These are phyloP conservation scores for Marvania coccoides DNA, from an alignment of 139 green algal species.

Conservation along the genomic window DNA sequence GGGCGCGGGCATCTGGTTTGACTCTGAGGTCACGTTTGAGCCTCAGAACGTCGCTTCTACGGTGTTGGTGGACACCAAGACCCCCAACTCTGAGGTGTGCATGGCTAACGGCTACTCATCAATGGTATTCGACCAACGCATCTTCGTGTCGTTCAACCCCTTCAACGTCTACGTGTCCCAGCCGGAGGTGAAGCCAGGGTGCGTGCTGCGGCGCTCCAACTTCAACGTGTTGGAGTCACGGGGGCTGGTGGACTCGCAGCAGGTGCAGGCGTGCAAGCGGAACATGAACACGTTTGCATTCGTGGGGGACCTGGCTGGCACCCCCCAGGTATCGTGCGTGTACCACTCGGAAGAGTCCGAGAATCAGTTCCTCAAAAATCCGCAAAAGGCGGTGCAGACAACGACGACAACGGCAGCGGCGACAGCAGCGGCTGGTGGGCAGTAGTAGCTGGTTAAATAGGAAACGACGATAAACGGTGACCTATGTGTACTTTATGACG, in stretches of 20 bases:
- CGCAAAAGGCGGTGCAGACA: slow-evolving; percentile 52
- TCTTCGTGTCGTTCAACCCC: slow-evolving; percentile 98
- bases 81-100: slow-evolving; percentile 88
- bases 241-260: slow-evolving; percentile 69
- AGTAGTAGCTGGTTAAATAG: not conserved
- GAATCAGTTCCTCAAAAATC: slow-evolving; percentile 75
- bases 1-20: slow-evolving; percentile 57
- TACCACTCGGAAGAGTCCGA: slow-evolving; percentile 96
- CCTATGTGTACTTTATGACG: no score
- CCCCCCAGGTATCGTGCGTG: slow-evolving; percentile 87
- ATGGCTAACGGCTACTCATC: slow-evolving; percentile 94
- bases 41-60: slow-evolving; percentile 84
- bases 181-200: slow-evolving; percentile 95
- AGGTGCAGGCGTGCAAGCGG: slow-evolving; percentile 83
- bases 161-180: slow-evolving; percentile 97
- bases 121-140: slow-evolving; percentile 98
- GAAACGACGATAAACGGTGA: not conserved
- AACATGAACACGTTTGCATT: slow-evolving; percentile 99
- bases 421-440: not conserved
- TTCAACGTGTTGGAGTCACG: slow-evolving; percentile 84
- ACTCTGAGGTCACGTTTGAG: slow-evolving; percentile 63
- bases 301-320: slow-evolving; percentile 87
- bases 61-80: slow-evolving; percentile 91
- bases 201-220: slow-evolving; percentile 89
- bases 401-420: slow-evolving; percentile 1